These are phyloP conservation scores for Neodidymelliopsis sp. DNA, from an alignment of 2,329 filamentous ascomycete genomes.

Conservation along the genomic window DNA sequence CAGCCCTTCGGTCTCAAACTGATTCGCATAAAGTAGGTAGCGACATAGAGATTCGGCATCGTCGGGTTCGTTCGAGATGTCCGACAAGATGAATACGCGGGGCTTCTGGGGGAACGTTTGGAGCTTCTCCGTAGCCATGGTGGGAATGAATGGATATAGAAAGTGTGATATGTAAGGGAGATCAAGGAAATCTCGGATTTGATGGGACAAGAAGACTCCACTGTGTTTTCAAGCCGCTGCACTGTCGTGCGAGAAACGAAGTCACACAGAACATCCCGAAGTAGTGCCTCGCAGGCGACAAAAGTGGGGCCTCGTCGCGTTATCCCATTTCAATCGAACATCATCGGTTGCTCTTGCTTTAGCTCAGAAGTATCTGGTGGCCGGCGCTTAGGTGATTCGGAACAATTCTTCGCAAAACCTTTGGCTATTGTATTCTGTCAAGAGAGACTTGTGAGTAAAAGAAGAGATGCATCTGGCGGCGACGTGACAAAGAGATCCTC, in stretches of 20 bases:
- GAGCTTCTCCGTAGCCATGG: conserved; percentile 38
- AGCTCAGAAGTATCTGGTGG: neutral
- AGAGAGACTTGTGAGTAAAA: neutral
- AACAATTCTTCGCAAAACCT: no score
- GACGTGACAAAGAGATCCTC: neutral
- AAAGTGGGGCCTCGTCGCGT: conserved; percentile 24
- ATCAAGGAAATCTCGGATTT: neutral
- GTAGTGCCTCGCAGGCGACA: conserved; percentile 26
- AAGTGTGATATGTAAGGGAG: neutral
- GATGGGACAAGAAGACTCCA: neutral
- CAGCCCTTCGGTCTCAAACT: conserved; percentile 50
- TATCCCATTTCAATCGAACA: conserved; percentile 18
- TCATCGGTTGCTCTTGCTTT: conserved; percentile 25
- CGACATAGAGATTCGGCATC: conserved; percentile 50
- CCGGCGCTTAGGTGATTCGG: no score
- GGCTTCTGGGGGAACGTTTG: conserved; percentile 45
- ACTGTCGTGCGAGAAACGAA: conserved; percentile 25
- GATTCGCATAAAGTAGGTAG: conserved; percentile 49
- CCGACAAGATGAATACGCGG: conserved; percentile 51
- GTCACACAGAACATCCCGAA: conserved; percentile 28
- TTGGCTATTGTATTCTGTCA: neutral
- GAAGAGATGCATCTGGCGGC: neutral
- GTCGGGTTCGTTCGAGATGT: conserved; percentile 52
- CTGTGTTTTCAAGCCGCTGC: conserved; percentile 16
- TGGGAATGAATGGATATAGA: neutral